These are phyloP conservation scores for Paramyrothecium sp. DNA, from an alignment of 2,329 filamentous ascomycete species.

Conservation along the genomic window DNA sequence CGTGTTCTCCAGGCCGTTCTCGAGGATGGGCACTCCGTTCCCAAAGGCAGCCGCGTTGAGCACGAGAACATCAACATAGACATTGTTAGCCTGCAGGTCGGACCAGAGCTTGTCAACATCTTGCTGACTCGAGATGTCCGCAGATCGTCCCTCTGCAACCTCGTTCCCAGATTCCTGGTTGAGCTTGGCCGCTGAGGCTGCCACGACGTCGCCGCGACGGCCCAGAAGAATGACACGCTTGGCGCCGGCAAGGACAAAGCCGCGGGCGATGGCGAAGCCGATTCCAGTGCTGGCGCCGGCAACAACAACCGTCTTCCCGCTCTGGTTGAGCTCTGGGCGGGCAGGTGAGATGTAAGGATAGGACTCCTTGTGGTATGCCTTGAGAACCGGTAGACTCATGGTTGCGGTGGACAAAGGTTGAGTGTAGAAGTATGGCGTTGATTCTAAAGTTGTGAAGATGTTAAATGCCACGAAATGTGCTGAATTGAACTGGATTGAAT, in stretches of 20 bases:
- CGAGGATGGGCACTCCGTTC: conserved; percentile 6
- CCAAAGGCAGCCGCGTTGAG: conserved; percentile 19
- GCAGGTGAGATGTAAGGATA: conserved; percentile 32
- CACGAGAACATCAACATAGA: conserved; percentile 26
- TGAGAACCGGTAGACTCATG: conserved; percentile 3
- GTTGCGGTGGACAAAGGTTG: not conserved
- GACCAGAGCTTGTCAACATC: conserved; percentile 23
- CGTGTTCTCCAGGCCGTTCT: conserved; percentile 6
- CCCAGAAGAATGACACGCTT: not conserved
- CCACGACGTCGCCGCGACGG: not conserved
- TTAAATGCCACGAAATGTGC: not conserved
- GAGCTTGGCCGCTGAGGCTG: not conserved
- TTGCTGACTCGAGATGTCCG: not conserved
- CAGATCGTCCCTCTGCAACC: not conserved
- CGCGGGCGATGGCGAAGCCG: conserved; percentile 56
- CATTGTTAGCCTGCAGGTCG: conserved; percentile 11
- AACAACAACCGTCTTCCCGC: conserved; percentile 54
- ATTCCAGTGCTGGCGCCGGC: conserved; percentile 63
- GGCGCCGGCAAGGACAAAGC: not conserved
- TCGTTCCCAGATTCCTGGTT: not conserved
- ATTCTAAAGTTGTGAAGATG: not conserved
- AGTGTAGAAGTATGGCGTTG: not conserved
- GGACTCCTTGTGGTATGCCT: conserved; percentile 7
- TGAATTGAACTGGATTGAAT: not conserved
- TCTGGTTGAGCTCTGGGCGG: conserved; percentile 32